A percentile compares a stretch with the other conserved stretches of the same genome.
Evolutionary conservation across 371 early-diverging fungal species (phyloP).

Genomic region (Apophysomyces ossiformis): DNA sequence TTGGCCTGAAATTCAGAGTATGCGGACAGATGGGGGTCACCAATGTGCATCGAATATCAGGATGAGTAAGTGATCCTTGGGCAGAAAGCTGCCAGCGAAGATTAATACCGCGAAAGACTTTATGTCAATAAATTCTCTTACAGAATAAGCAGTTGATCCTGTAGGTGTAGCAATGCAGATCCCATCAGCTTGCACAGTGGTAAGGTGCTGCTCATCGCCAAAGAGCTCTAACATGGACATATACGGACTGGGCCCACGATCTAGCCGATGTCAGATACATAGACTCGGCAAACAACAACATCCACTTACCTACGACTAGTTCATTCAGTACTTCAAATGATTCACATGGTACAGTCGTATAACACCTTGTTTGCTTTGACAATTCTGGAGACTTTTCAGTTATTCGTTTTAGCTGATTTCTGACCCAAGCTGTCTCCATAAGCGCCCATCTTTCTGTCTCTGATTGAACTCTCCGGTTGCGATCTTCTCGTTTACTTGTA

Average conservation of each 20-base stretch:
- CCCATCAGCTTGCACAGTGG: slow-evolving; percentile 90
- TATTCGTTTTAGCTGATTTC: slow-evolving; percentile 21
- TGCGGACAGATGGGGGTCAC: slow-evolving; percentile 97
- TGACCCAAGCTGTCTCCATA: slow-evolving; percentile 43
- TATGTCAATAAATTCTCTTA: slow-evolving; percentile 51
- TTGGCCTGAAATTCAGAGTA: slow-evolving; percentile 91
- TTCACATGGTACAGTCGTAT: slow-evolving; percentile 43
- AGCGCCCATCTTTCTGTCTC: slow-evolving; percentile 16
- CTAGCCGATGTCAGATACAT: slow-evolving; percentile 23
- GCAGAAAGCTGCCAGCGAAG: slow-evolving; percentile 71
- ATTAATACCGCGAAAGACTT: neutral
- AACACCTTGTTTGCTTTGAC: slow-evolving; percentile 28
- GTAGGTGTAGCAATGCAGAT: slow-evolving; percentile 92
- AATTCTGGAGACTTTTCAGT: neutral
- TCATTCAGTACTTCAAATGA: slow-evolving; percentile 77
- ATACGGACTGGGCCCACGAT: slow-evolving; percentile 88
- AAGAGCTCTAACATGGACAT: slow-evolving; percentile 89
- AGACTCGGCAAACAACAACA: neutral
- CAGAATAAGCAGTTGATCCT: slow-evolving; percentile 94
- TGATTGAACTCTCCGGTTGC: neutral
- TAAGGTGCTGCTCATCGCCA: slow-evolving; percentile 84
- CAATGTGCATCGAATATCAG: slow-evolving; percentile 87
- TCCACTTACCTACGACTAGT: slow-evolving; percentile 57
- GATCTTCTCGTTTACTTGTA: slow-evolving; percentile 5
- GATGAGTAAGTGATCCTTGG: slow-evolving; percentile 93